Evolutionary conservation across 805 yeast species (phyloP).

Genomic region (Candida rishiriensis): DNA sequence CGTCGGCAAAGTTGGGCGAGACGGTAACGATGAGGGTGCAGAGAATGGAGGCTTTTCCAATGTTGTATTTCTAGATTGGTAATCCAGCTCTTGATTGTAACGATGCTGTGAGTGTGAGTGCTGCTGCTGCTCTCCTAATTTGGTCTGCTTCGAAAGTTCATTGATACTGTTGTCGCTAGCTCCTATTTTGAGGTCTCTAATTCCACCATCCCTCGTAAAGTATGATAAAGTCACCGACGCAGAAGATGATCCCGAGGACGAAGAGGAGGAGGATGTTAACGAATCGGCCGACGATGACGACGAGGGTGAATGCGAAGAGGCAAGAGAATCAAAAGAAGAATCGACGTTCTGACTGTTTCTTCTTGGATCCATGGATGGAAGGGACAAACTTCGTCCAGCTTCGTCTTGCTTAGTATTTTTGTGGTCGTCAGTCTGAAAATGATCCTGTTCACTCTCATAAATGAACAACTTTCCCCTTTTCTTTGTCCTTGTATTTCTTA

Average conservation of each 20-base stretch:
- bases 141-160: too few species aligned
- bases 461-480: not conserved
- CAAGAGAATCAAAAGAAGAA: not conserved
- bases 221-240: conserved; percentile 16
- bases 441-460: not conserved
- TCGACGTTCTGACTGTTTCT: not conserved
- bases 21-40: not conserved
- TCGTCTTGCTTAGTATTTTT: not conserved
- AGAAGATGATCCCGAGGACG: conserved; percentile 11
- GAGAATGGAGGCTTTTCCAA: not conserved
- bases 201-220: conserved; percentile 11
- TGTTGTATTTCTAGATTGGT: not conserved
- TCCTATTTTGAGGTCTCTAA: conserved; percentile 1
- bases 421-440: not conserved
- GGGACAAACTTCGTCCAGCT: not conserved
- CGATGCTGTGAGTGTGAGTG: too few species aligned
- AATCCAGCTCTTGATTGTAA: too few species aligned
- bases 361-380: not conserved
- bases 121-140: too few species aligned
- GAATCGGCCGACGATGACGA: conserved; percentile 7
- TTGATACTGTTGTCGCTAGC: too few species aligned
- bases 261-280: conserved; percentile 13
- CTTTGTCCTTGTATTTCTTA: conserved; percentile 8
- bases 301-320: conserved; percentile 9
- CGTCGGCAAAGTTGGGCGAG: not conserved